These are phyloP conservation scores for Salix exigua DNA, from an alignment of 345 rosid genomes.

Conservation along the genomic window DNA sequence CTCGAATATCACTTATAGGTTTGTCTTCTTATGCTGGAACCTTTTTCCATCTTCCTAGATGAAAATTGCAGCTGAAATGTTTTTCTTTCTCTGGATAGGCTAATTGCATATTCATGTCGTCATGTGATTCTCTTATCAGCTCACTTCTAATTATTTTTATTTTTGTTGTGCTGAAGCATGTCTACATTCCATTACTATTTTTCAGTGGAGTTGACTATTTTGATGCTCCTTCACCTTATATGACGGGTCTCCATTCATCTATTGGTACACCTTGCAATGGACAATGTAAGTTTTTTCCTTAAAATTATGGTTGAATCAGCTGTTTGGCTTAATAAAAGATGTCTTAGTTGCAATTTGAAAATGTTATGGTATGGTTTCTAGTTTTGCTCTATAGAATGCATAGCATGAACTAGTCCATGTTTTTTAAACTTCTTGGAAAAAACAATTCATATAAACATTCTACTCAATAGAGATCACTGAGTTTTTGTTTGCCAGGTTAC, in stretches of 20 bases:
- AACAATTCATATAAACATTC: not conserved
- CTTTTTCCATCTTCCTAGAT: not conserved
- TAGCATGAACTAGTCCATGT: not conserved
- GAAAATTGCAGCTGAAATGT: not conserved
- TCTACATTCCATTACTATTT: constrained; percentile 97
- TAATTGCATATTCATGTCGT: not conserved
- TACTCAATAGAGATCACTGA: not conserved
- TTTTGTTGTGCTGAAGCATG: constrained; percentile 84
- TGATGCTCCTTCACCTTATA: constrained; percentile 95
- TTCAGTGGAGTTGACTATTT: constrained; percentile 99
- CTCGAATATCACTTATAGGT: not conserved
- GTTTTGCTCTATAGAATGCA: constrained; percentile 1
- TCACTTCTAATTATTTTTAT: constrained; percentile 44
- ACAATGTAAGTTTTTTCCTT: constrained; percentile 68
- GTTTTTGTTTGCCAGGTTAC: not conserved
- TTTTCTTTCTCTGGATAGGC: not conserved
- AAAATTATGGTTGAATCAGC: not conserved
- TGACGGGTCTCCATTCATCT: constrained; percentile 93
- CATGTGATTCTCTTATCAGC: too few species aligned
- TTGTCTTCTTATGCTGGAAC: not conserved
- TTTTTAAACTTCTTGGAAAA: not conserved
- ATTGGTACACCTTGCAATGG: constrained; percentile 90
- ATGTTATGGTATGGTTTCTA: not conserved
- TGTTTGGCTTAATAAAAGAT: too few species aligned
- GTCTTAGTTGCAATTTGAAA: not conserved